A percentile compares a stretch with the other conserved stretches of the same genome.
Evolutionary conservation across 345 rosid genomes (phyloP).

Genomic region (Sisymbrium irio): DNA sequence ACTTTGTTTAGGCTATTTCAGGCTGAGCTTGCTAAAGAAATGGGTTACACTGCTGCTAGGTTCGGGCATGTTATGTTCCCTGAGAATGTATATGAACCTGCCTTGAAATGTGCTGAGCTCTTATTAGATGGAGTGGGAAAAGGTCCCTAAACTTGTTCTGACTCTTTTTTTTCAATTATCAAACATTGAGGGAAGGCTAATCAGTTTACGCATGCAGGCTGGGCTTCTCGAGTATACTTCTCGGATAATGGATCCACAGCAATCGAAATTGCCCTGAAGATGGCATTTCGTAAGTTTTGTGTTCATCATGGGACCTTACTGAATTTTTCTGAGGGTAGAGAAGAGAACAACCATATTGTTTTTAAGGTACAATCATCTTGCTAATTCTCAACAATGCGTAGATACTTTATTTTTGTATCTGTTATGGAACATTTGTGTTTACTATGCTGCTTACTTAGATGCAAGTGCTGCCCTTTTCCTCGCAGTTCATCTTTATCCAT

Average conservation of each 20-base stretch:
- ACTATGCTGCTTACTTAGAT: slow-evolving; percentile 3
- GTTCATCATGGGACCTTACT: slow-evolving; percentile 52
- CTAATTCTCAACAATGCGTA: neutral
- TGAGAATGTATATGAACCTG: slow-evolving; percentile 96
- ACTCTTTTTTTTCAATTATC: neutral
- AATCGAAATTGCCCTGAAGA: slow-evolving; percentile 91
- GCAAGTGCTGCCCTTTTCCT: neutral
- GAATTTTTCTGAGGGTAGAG: slow-evolving; percentile 25
- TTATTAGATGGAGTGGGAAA: slow-evolving; percentile 89
- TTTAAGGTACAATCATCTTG: slow-evolving; percentile 52
- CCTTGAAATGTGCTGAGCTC: slow-evolving; percentile 83
- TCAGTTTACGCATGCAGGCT: slow-evolving; percentile 48
- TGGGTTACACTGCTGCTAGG: slow-evolving; percentile 97
- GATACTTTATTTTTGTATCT: neutral
- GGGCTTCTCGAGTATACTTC: slow-evolving; percentile 90
- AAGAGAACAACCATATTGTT: slow-evolving; percentile 37
- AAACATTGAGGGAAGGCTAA: slow-evolving; percentile 2
- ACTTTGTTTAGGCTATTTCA: slow-evolving; percentile 74
- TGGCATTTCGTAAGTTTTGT: slow-evolving; percentile 87
- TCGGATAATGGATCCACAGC: slow-evolving; percentile 97
- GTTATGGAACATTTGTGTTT: neutral
- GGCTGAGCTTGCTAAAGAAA: slow-evolving; percentile 96
- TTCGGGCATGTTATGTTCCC: slow-evolving; percentile 99
- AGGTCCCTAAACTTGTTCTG: slow-evolving; percentile 45
- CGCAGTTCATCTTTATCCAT: neutral